These are phyloP conservation scores for Lotus japonicus DNA, from an alignment of 306 rosid species.

Conservation along the genomic window DNA sequence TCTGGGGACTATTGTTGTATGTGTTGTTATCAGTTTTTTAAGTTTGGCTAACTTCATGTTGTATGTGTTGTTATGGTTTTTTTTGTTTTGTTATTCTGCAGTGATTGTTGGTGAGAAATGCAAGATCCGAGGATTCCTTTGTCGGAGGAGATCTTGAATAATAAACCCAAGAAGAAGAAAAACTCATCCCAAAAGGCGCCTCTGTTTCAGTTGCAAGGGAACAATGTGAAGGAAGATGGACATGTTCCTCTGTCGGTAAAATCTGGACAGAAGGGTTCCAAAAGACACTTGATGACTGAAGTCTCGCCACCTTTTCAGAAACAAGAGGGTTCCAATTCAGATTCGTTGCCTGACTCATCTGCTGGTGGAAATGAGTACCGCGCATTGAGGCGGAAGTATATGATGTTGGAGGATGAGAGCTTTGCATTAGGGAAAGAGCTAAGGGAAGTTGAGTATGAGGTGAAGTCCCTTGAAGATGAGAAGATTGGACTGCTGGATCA, in stretches of 20 bases:
- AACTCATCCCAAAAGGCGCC: conserved; percentile 36
- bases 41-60: too few species aligned
- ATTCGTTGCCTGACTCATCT: conserved; percentile 75
- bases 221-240: conserved; percentile 33
- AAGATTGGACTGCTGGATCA: conserved; percentile 75
- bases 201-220: conserved; percentile 36
- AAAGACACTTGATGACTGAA: conserved; percentile 46
- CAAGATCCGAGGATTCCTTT: conserved; percentile 53
- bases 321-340: conserved; percentile 75
- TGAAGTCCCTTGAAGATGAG: conserved; percentile 74
- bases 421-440: conserved; percentile 60
- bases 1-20: too few species aligned
- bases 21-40: background rate
- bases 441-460: conserved; percentile 64
- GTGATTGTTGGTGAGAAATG: conserved; percentile 30
- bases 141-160: conserved; percentile 44
- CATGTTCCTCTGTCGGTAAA: conserved; percentile 36
- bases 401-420: conserved; percentile 79
- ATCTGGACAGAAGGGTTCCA: conserved; percentile 49
- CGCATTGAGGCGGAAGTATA: conserved; percentile 62
- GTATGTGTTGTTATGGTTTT: background rate
- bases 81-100: background rate
- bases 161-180: conserved; percentile 59
- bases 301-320: conserved; percentile 50
- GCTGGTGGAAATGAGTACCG: conserved; percentile 71